phyloP scores from a whole-genome alignment of 108 stramenopile genomes.

The Cyclotella kingstonii region DNA sequence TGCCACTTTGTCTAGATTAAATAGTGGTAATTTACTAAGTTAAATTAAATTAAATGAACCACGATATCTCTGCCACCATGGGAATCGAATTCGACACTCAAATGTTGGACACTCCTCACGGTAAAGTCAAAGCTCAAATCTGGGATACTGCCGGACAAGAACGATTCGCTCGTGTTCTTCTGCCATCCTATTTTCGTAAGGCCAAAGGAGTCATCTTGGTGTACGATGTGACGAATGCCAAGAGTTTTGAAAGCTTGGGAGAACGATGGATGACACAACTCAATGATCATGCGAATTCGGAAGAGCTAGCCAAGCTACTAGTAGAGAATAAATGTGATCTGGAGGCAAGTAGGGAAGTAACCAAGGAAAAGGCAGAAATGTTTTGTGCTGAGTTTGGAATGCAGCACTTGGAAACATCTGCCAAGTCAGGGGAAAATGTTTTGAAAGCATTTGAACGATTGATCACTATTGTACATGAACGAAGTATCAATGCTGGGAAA shows the following conservation, averaged over 20 bases:
- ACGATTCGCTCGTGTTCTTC: constrained; percentile 84
- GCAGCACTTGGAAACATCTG: constrained; percentile 82
- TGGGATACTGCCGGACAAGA: constrained; percentile 95
- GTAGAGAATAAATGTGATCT: constrained; percentile 91
- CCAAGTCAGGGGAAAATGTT: constrained; percentile 82
- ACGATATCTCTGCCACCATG: constrained; percentile 93
- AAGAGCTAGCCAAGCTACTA: constrained; percentile 80
- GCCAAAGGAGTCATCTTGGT: constrained; percentile 91
- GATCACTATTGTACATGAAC: constrained; percentile 85
- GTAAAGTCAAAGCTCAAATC: constrained; percentile 92
- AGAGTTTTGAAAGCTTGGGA: constrained; percentile 70
- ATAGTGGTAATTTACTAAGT: too few species aligned
- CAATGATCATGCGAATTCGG: constrained; percentile 79
- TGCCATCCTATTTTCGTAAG: constrained; percentile 91
- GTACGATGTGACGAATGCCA: constrained; percentile 85
- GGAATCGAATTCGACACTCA: constrained; percentile 95
- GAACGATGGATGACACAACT: constrained; percentile 88
- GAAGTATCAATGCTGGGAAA: constrained; percentile 52
- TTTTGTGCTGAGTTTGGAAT: constrained; percentile 87
- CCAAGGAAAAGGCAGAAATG: constrained; percentile 66
- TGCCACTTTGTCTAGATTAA: too few species aligned
- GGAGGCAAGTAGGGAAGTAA: constrained; percentile 70
- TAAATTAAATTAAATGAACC: too few species aligned
- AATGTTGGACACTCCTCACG: constrained; percentile 87
- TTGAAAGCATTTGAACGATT: constrained; percentile 80